Evolutionary conservation across 1,139 yeast genomes (phyloP).

Genomic region (Hansenula sp.): DNA sequence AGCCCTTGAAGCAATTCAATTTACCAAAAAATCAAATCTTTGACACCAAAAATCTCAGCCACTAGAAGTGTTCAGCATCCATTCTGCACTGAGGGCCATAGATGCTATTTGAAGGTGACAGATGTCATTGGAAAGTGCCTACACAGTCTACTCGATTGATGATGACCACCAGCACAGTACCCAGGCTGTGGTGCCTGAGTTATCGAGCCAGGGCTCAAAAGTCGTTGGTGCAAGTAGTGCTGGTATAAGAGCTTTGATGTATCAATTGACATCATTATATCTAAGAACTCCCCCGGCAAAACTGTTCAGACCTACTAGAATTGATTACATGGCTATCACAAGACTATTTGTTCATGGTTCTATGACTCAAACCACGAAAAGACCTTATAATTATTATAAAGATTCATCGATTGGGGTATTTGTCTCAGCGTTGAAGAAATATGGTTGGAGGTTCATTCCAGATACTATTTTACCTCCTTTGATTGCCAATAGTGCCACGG

Average conservation of each 20-base stretch:
- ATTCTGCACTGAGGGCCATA: not conserved
- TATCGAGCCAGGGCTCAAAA: constrained; percentile 18
- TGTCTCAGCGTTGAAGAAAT: constrained; percentile 62
- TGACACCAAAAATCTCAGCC: too few species aligned
- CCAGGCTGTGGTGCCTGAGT: constrained; percentile 8
- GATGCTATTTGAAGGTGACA: not conserved
- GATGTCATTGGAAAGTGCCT: not conserved
- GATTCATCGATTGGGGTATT: constrained; percentile 78
- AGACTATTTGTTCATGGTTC: constrained; percentile 37
- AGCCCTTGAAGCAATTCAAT: too few species aligned
- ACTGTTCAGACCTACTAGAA: constrained; percentile 83
- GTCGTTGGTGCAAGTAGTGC: constrained; percentile 21
- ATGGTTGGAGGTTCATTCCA: constrained; percentile 88
- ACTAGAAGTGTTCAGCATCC: not conserved
- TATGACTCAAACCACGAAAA: constrained; percentile 21
- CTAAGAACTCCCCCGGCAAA: constrained; percentile 81
- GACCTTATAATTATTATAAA: constrained; percentile 66
- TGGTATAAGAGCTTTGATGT: constrained; percentile 61
- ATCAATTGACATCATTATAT: constrained; percentile 75
- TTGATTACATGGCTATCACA: constrained; percentile 75
- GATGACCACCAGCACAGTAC: not conserved
- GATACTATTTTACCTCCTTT: constrained; percentile 83
- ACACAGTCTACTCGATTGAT: not conserved
- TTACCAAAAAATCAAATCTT: too few species aligned
- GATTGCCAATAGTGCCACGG: constrained; percentile 83